Base-by-base conservation (phyloP, 1,284 basidiomycete species). In the Cronartium quercuum region DNA sequence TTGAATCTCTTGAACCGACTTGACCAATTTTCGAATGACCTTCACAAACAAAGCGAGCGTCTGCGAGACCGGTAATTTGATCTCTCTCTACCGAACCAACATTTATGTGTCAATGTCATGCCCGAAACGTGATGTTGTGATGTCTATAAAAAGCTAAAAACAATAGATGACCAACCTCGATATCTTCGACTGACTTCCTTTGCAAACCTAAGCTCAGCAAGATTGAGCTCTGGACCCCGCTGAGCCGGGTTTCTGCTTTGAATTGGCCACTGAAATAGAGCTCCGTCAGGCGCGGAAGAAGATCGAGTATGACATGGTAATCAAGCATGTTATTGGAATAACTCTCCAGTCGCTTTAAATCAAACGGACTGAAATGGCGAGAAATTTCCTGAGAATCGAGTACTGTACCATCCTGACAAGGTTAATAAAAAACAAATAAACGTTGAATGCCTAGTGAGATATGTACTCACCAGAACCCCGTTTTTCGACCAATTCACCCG, bases 321-420 rank as follows among this genome's bases (percentile, higher is more conserved):
- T 98, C 96, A 63, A 98, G 86, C 87, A 91, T 89, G 83, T 94
- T 96, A 82, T 95, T 94, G 4, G 92, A 90, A 79, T 98, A 99
- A 6, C 94, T 91, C 78, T 95, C 91, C 42, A 98, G 86, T 1
- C 96, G 89, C 83, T 98, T 98, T 79, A 98, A 85, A 83, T 98
- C 96, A 81, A 97, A 98, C 0, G 95, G 93, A 0, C 92, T 89
- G 76, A 96, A 82, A 18, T 91, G 82, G 55, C 89, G 84, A 0
- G 86, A 85, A 9, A 98, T 84, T 79, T 98, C 94, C 0, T 85
- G 80, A 1, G 89, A 82, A 29, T 55, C 40, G 9, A 75, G 58
- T 37, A 75, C 73, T 68, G 34, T 40, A 7, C 29, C 21, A 15
- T 18, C n/a, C 35, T 38, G n/a, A 15, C 41, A 34, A 40, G 34